Base-by-base conservation (phyloP, 2,329 filamentous ascomycete genomes). In the Neophaeococcomyces mojaviensis region DNA sequence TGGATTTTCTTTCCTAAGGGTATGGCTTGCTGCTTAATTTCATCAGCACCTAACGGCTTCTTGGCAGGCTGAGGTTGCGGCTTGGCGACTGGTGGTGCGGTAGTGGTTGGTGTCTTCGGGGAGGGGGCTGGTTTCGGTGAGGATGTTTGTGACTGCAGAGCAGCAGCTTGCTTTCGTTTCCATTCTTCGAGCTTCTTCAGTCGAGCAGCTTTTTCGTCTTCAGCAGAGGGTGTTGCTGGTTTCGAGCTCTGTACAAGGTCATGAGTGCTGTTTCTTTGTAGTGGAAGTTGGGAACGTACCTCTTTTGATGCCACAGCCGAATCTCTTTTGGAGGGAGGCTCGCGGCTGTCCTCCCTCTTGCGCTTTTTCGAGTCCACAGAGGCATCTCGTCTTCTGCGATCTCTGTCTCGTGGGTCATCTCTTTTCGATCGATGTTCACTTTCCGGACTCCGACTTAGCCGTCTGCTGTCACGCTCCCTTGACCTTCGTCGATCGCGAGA, bases 131-230 rank as follows among this genome's bases (percentile, higher is more conserved):
- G 28, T 28, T 69, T 62, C 13, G 68, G 65, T 6, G 43, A 39
- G 2, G 30, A 31, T 19, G 78, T 30, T 36, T 30, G 72, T 22
- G 77, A 75, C 28, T 70, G 66, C 15, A 74, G 70, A 48, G 75
- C 71, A 40, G 72, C 85, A 4, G 74, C 73, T 61, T 88, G 83
- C 67, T 89, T 90, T 66, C 88, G 85, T 68, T 95, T 95, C 89
- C 88, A 95, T 47, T 86, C 86, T 63, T 90, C 86, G 22, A 94
- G 68, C 61, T 87, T 89, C 22, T 86, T 86, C 35, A 88, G 73
- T 52, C 86, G 75, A 64, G 90, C 86, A 40, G 83, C 84, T 63
- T 89, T 87, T 61, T 85, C 88, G 40, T 88, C 81, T 50, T 79
- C 78, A 58, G 88, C 85, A 44, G 72, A 61, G 46, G 73, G 50